These are phyloP conservation scores for Wallacemonas sp. DNA, from an alignment of 208 protist genomes.

Conservation along the genomic window DNA sequence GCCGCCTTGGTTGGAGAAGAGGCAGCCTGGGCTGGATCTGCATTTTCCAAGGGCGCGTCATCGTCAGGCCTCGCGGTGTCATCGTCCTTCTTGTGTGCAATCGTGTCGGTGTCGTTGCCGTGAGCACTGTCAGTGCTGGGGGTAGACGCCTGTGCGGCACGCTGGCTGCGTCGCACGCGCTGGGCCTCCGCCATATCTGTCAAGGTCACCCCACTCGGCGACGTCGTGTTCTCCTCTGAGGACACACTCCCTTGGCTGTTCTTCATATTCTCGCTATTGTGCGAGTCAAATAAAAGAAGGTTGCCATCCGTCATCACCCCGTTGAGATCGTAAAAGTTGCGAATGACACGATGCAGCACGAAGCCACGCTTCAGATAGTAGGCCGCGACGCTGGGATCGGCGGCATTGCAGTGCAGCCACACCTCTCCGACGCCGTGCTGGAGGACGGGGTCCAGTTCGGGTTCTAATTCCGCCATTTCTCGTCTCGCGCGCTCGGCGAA, in stretches of 20 bases:
- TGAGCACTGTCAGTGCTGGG: not conserved
- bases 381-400: conserved; percentile 26
- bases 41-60: not conserved
- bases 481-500: not conserved
- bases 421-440: conserved; percentile 59
- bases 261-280: not conserved
- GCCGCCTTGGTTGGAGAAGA: not conserved
- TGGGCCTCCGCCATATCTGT: not conserved
- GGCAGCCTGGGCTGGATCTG: not conserved
- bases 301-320: conserved; percentile 23
- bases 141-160: not conserved
- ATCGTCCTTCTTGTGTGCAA: conserved; percentile 13
- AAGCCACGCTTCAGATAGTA: conserved; percentile 73
- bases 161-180: not conserved
- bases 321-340: conserved; percentile 59
- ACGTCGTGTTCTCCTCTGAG: too few relatives aligned
- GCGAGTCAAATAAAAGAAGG: conserved; percentile 26
- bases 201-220: too few relatives aligned
- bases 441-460: conserved; percentile 25
- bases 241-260: not conserved
- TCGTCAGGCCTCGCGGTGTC: not conserved
- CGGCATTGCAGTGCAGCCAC: conserved; percentile 77
- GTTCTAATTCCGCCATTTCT: not conserved
- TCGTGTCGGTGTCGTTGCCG: not conserved
- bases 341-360: conserved; percentile 24